Conservation (phyloP, 2,329 filamentous ascomycete genomes). For the Arthroderma uncinatum region DNA sequence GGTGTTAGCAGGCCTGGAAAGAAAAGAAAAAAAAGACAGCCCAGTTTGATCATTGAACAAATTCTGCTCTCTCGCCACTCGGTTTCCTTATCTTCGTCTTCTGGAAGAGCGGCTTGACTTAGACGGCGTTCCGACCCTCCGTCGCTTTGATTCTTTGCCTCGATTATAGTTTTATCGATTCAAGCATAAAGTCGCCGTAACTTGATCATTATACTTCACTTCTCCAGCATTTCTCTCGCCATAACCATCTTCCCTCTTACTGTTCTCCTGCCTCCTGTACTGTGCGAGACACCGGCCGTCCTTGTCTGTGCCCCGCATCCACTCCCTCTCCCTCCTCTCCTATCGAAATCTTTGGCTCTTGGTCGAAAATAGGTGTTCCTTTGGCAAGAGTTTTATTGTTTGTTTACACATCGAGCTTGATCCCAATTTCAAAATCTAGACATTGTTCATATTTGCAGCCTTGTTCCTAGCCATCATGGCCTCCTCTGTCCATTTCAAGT, state of each 20-base stretch:
- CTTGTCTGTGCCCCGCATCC: background rate
- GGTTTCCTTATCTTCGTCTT: background rate
- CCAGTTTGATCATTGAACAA: slow-evolving; percentile 3
- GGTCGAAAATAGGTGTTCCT: background rate
- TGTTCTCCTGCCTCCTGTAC: background rate
- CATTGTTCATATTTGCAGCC: slow-evolving; percentile 13
- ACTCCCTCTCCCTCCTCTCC: background rate
- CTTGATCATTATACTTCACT: background rate
- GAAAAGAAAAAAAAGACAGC: background rate
- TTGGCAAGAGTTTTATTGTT: background rate
- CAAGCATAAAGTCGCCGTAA: slow-evolving; percentile 1
- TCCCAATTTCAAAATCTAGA: slow-evolving; percentile 14
- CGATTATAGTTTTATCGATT: background rate
- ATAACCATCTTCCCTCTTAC: background rate
- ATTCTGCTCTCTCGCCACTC: slow-evolving; percentile 2
- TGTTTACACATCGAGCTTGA: slow-evolving; percentile 4
- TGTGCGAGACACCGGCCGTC: background rate
- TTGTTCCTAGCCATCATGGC: slow-evolving; percentile 51
- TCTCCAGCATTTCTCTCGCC: background rate
- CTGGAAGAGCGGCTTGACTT: background rate
- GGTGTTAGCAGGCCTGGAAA: slow-evolving; percentile 2
- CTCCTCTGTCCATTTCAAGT: slow-evolving; percentile 99
- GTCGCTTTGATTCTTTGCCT: background rate
- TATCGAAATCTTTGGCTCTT: background rate
- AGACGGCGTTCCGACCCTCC: background rate